A percentile compares a stretch with the other conserved stretches of the same genome.
Conservation (phyloP, 139 green algal genomes). For the Chlorella sp. region DNA sequence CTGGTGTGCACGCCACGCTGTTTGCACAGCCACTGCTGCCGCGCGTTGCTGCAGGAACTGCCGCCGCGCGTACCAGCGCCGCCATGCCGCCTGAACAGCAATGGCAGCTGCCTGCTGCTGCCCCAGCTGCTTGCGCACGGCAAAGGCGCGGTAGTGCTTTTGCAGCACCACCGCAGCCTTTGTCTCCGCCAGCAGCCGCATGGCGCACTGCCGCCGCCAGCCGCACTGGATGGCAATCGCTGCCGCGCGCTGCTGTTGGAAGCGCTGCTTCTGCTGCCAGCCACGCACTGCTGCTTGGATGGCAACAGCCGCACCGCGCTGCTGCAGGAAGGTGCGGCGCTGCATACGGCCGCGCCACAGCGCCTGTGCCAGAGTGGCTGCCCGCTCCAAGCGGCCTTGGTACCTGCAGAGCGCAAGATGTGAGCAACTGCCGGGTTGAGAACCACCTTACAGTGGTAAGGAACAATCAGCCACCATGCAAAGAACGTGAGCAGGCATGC, state of each 20-base stretch:
- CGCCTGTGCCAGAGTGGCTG: constrained; percentile 43
- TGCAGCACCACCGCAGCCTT: neutral
- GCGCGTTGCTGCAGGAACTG: constrained; percentile 14
- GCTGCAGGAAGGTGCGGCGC: constrained; percentile 23
- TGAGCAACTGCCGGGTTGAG: too few relatives aligned
- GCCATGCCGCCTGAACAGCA: constrained; percentile 49
- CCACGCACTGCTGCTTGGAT: constrained; percentile 62
- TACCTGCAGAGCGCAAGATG: constrained; percentile 28
- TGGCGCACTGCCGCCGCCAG: constrained; percentile 33
- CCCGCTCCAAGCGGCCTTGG: constrained; percentile 1
- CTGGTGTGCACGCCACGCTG: constrained; percentile 34
- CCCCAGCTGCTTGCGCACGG: neutral
- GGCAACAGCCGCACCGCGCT: constrained; percentile 28
- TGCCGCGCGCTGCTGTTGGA: constrained; percentile 29
- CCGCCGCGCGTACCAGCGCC: neutral
- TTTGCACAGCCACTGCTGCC: constrained; percentile 25
- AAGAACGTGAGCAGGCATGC: neutral
- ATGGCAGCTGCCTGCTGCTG: constrained; percentile 10
- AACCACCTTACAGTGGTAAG: too few relatives aligned
- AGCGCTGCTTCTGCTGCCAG: neutral
- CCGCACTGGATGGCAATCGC: constrained; percentile 45
- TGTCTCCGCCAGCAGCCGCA: neutral
- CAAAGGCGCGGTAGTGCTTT: neutral
- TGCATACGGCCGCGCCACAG: constrained; percentile 14
- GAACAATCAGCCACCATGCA: neutral